Evolutionary conservation across 2,329 filamentous ascomycete genomes (phyloP).

Genomic region (Knoxdaviesia capensis): DNA sequence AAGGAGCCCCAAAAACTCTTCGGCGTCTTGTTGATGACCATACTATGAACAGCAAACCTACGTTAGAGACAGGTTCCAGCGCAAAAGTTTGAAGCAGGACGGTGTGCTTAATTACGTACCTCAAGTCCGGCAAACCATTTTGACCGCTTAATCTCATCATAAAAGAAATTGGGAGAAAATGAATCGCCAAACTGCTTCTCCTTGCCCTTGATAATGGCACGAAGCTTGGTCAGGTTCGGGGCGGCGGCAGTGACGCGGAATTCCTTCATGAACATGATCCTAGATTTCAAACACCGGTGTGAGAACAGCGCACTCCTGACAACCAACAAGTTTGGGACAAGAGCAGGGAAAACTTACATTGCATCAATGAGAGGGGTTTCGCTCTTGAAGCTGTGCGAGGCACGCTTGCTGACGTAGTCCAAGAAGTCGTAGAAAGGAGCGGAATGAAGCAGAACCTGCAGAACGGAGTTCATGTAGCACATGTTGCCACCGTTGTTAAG

Average conservation of each 20-base stretch:
- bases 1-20: constrained; percentile 88
- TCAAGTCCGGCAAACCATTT: constrained; percentile 85
- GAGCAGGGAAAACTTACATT: constrained; percentile 38
- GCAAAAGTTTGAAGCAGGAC: neutral
- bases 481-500: constrained; percentile 96
- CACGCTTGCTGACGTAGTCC: constrained; percentile 66
- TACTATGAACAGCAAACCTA: constrained; percentile 27
- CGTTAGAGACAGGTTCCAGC: no score
- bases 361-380: constrained; percentile 86
- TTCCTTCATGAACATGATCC: constrained; percentile 91
- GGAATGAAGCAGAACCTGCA: constrained; percentile 90
- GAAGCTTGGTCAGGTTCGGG: constrained; percentile 50
- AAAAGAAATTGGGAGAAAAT: constrained; percentile 87
- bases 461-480: constrained; percentile 99
- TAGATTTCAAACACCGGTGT: constrained; percentile 12
- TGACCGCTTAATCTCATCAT: constrained; percentile 72
- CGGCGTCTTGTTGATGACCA: constrained; percentile 92
- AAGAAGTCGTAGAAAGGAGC: constrained; percentile 88
- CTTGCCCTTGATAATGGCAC: constrained; percentile 52
- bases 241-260: constrained; percentile 75
- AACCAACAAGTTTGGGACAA: neutral
- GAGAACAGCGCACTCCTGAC: no score
- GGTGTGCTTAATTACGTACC: constrained; percentile 27
- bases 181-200: constrained; percentile 80
- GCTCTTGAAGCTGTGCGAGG: constrained; percentile 81